Conservation (phyloP, 208 protist species). For the Leishmania braziliensis region DNA sequence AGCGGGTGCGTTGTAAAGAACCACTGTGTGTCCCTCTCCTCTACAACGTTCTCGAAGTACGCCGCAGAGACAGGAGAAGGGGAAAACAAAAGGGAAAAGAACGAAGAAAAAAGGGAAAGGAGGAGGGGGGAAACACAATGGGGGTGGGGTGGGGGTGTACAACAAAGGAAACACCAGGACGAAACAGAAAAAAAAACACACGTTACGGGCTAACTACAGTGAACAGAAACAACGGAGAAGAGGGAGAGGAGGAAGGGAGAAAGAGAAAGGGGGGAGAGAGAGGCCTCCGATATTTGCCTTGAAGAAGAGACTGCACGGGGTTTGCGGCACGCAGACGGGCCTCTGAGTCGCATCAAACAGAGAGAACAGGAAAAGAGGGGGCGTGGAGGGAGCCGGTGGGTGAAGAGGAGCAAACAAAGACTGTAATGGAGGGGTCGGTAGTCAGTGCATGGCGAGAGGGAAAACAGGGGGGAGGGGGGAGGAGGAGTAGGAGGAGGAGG, state of each 20-base stretch:
- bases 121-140: no score
- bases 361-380: background rate
- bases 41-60: background rate
- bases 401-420: background rate
- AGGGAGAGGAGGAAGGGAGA: constrained; percentile 2
- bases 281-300: background rate
- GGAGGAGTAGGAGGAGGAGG: background rate
- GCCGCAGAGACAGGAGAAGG: background rate
- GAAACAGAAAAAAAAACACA: background rate
- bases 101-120: background rate
- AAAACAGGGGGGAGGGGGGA: background rate
- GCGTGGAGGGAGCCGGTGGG: no score
- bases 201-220: background rate
- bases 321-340: no score
- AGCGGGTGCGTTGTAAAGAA: background rate
- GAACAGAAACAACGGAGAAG: background rate
- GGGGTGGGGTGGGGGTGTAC: background rate
- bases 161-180: background rate
- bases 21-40: no score
- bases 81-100: background rate
- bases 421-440: background rate
- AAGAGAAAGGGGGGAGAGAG: background rate
- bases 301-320: background rate
- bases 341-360: background rate
- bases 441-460: background rate